Conservation (phyloP, 176 grass and related monocot genomes). For the Bromus sterilis region DNA sequence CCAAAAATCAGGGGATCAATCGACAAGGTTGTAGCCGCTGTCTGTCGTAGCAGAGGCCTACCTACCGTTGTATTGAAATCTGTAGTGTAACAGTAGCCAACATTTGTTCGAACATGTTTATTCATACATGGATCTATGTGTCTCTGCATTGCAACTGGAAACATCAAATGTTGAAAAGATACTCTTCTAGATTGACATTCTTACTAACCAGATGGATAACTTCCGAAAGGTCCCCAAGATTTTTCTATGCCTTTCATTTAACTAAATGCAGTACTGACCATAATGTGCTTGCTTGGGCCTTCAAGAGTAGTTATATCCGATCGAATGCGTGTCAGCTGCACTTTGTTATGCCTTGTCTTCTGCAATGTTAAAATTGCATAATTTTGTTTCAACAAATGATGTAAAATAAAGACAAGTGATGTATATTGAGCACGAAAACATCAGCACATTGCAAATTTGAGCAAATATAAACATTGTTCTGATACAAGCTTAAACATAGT, state of each 20-base stretch:
- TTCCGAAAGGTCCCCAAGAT: neutral
- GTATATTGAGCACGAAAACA: no score
- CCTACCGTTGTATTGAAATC: constrained; percentile 23
- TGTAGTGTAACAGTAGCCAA: constrained; percentile 41
- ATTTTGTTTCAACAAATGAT: no score
- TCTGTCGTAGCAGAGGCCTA: neutral
- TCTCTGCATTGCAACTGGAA: neutral
- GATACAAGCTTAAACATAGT: no score
- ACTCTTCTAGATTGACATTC: neutral
- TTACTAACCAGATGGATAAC: neutral
- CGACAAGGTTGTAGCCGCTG: constrained; percentile 22
- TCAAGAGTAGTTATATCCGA: no score
- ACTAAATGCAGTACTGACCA: neutral
- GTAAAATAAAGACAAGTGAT: no score
- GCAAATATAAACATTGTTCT: no score
- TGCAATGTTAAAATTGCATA: no score
- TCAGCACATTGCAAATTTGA: no score
- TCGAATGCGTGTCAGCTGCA: no score
- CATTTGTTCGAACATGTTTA: constrained; percentile 28
- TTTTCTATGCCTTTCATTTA: neutral
- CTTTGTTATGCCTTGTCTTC: no score
- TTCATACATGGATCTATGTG: neutral
- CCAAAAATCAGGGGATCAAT: constrained; percentile 41
- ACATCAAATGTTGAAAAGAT: neutral
- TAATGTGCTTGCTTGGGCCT: no score